Evolutionary conservation across 495 filamentous ascomycete species (phyloP), one percentile per base, ranked within the genome.

Genomic region (Sordaria brevicollis): DNA sequence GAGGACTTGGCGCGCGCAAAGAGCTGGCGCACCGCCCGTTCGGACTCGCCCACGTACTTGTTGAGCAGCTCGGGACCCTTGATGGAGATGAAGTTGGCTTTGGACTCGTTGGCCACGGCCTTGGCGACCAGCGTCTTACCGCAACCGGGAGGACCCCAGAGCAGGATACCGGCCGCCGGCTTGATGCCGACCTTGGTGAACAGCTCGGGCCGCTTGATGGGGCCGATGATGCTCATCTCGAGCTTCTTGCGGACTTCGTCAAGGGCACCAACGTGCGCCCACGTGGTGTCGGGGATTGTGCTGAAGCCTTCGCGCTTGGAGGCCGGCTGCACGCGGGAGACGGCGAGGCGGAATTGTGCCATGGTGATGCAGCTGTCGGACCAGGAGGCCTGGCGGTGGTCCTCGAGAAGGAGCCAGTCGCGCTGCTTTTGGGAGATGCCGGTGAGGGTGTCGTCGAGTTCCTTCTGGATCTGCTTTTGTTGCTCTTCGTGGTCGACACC

Each of bases 21-120:
- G 3, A 97, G 92, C 77, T 97, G 92, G 17, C 95, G 89, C 4
- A 99, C 92, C 0, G 95, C 92, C 19, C 93, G 89, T 78, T 99
- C 95, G 21, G 91, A 94, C 78, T 99, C 95, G 73, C 95, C 95
- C 34, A 99, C 93, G 73, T 92, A 99, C 80, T 97, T 97, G 81
- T 96, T 96, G 49, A 96, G 86, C 3, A 97, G 84, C 74, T 97
- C 94, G 3, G 95, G 94, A 0, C 95, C 95, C 82, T 97, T 97
- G 81, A 99, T 92, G 72, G 91, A 93, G 80, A 99, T 99, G 85
- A 99, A 99, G 79, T 97, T 98, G 34, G 96, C 95, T 73, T 91
- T 90, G 31, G 90, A 93, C 80, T 97, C 96, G 79, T 96, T 96
- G 70, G 95, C 95, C 5, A 97, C 93, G 19, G 95, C 95, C 80